Percentiles rank a stretch among this genome's conserved stretches.
These are phyloP conservation scores for Talaromyces adpressus DNA, from an alignment of 495 filamentous ascomycete species.

Conservation along the genomic window DNA sequence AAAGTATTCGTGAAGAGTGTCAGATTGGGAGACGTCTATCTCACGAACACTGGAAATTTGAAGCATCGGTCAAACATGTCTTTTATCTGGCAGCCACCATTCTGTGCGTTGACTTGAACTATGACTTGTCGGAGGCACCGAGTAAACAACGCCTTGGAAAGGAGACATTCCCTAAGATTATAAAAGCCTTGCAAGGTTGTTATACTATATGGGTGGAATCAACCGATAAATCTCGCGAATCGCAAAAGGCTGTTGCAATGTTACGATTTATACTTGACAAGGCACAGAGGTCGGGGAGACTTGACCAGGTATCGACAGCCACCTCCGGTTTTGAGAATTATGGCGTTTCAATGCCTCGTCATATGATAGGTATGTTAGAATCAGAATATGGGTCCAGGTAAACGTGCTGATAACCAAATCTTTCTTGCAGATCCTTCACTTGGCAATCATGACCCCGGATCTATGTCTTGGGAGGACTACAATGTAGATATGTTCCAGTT, in stretches of 20 bases:
- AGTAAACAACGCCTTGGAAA: slow-evolving; percentile 9
- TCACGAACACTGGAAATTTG: slow-evolving; percentile 23
- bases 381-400: too few relatives aligned
- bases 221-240: slow-evolving; percentile 58
- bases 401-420: neutral
- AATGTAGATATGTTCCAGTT: neutral
- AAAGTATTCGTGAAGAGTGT: slow-evolving; percentile 21
- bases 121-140: neutral
- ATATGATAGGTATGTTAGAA: neutral
- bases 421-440: neutral
- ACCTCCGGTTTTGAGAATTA: neutral
- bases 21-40: slow-evolving; percentile 23
- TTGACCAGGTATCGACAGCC: neutral
- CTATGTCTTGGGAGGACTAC: neutral
- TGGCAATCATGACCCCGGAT: neutral
- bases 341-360: neutral
- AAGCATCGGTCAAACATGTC: slow-evolving; percentile 25
- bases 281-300: slow-evolving; percentile 27
- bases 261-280: slow-evolving; percentile 63
- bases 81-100: slow-evolving; percentile 30
- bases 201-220: slow-evolving; percentile 61
- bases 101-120: slow-evolving; percentile 18
- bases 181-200: slow-evolving; percentile 53
- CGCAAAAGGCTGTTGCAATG: slow-evolving; percentile 60
- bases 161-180: slow-evolving; percentile 56